Evolutionary conservation across 2,329 filamentous ascomycete species (phyloP), one percentile per base, ranked within the genome.

Genomic region (Lachnellula willkommii): DNA sequence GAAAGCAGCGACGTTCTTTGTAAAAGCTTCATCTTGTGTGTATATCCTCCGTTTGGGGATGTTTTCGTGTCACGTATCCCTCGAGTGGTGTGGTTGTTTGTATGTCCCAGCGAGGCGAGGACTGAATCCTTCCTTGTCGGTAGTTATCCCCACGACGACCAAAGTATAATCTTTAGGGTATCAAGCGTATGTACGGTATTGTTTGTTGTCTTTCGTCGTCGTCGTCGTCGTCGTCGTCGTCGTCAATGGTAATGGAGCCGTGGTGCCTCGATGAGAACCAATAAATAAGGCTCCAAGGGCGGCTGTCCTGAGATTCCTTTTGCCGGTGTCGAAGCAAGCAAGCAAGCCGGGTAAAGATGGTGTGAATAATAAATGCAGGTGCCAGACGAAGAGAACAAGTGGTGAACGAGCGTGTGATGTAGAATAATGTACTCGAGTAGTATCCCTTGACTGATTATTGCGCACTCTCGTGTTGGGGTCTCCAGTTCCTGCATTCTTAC

Each of bases 1-100:
- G 60, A 42, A 6, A 59, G 39, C 6, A 64, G 47, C 32, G 54
- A 47, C 28, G 59, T 54, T 55, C 51, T 52, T 51, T 43, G 56
- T 47, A 54, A 14, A 35, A 64, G 53, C 40, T 54, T 60, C 65
- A 65, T 66, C 24, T 22, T 62, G 57, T 50, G 12, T 48, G 50
- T 58, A 12, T 61, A 40, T 22, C 11, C 22, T 39, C 36, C 20
- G 12, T 14, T 45, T 26, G 15, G 11, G 8, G n/a, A 35, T 22
- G 40, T 42, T 37, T 37, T 40, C 20, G 46, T 39, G 45, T 36
- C 45, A 45, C 39, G 24, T 45, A 28, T 22, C n/a, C 37, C n/a
- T 45, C 37, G 17, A 45, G 22, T 40, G 46, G 22, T 51, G 53
- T 51, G 47, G 42, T 51, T 47, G 35, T 46, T 48, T 36, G 50